Conservation (phyloP, 2,329 filamentous ascomycete species). For the Penicillium freii region DNA sequence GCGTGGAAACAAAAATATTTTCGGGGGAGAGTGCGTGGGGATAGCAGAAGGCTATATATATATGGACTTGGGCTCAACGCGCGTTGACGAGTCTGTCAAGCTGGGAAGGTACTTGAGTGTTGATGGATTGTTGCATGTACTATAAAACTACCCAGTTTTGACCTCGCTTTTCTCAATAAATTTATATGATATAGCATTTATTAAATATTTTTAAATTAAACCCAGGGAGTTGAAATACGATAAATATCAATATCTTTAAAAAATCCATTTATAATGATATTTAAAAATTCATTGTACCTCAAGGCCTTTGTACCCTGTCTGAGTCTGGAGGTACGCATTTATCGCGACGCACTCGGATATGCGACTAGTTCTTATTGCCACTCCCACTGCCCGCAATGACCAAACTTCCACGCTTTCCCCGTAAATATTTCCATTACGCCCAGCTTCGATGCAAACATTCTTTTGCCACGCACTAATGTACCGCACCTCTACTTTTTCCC, state of each 20-base stretch:
- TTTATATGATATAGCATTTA: neutral
- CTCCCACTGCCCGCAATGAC: neutral
- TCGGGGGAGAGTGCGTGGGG: neutral
- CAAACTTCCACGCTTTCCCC: neutral
- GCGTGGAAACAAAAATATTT: neutral
- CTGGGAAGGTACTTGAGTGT: neutral
- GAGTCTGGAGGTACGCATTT: neutral
- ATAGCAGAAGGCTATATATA: neutral
- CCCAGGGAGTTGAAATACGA: neutral
- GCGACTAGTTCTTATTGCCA: rapidly evolving
- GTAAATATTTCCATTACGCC: neutral
- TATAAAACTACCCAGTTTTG: too few relatives aligned
- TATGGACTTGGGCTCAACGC: neutral
- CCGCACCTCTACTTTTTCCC: too few relatives aligned
- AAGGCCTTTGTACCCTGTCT: neutral
- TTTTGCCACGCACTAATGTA: neutral
- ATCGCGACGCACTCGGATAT: neutral
- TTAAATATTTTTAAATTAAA: neutral
- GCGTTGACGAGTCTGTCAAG: too few relatives aligned
- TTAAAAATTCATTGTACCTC: neutral
- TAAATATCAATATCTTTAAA: neutral
- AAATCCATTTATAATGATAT: neutral
- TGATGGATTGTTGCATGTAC: neutral
- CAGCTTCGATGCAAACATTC: neutral
- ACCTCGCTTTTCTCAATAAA: neutral